These are phyloP conservation scores for Termitomyces sp. DNA, from an alignment of 768 basidiomycete genomes.

Conservation along the genomic window DNA sequence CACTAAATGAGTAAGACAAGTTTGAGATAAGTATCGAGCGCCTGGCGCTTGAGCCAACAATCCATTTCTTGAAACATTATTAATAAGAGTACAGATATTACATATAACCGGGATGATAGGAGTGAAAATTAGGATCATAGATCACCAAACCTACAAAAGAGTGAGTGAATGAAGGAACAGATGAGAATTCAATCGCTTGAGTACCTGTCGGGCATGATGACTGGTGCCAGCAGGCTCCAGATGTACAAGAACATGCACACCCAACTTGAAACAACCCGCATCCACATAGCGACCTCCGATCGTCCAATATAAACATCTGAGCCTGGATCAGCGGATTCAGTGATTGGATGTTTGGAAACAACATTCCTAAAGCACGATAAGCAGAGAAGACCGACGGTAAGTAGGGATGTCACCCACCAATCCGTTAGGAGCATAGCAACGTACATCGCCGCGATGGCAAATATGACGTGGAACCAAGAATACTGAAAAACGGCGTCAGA, in stretches of 20 bases:
- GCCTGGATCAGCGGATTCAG: conserved; percentile 46
- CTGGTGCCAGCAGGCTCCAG: conserved; percentile 87
- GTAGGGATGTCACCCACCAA: conserved; percentile 58
- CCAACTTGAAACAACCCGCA: conserved; percentile 96
- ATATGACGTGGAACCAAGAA: conserved; percentile 98
- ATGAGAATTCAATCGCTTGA: conserved; percentile 23
- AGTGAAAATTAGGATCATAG: conserved; percentile 3
- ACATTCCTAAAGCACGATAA: conserved; percentile 55
- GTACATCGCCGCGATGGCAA: conserved; percentile 95
- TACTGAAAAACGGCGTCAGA: conserved; percentile 51
- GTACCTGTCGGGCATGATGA: conserved; percentile 91
- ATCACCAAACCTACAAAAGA: conserved; percentile 22
- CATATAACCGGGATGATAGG: too few species aligned
- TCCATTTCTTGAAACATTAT: background rate
- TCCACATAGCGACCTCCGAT: conserved; percentile 98
- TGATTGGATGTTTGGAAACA: conserved; percentile 52
- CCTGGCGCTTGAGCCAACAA: too few species aligned
- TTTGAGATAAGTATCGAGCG: too few species aligned
- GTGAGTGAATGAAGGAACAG: background rate
- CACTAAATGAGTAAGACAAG: too few species aligned
- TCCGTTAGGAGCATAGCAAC: conserved; percentile 96
- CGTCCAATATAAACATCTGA: conserved; percentile 89
- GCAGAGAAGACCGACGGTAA: background rate
- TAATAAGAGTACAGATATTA: too few species aligned
- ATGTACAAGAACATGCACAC: conserved; percentile 82